Evolutionary conservation across 192 early-diverging fungal genomes (phyloP).

Genomic region (Chytriomyces hyalinus): DNA sequence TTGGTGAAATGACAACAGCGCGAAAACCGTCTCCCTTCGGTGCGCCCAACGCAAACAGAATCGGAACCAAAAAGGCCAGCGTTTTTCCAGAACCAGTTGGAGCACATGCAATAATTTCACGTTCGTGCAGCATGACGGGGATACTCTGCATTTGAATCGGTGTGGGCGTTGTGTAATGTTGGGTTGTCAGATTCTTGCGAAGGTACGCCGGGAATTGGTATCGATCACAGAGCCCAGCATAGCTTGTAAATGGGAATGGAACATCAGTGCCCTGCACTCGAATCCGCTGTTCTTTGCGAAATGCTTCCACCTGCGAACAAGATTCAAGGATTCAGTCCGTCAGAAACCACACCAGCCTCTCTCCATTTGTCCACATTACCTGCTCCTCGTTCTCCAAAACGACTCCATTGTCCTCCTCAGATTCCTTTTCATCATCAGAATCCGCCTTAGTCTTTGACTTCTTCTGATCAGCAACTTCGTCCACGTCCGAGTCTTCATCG

Average conservation of each 20-base stretch:
- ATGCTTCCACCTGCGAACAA: constrained; percentile 51
- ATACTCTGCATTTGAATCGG: constrained; percentile 95
- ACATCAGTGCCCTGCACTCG: constrained; percentile 85
- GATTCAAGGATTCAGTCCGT: neutral
- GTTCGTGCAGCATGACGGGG: constrained; percentile 84
- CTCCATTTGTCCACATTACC: neutral
- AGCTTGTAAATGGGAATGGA: constrained; percentile 82
- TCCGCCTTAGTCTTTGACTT: neutral
- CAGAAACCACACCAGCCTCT: neutral
- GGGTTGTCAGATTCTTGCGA: constrained; percentile 69
- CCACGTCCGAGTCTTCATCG: constrained; percentile 1
- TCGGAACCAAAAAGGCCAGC: constrained; percentile 88
- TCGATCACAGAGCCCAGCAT: constrained; percentile 74
- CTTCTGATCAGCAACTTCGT: neutral
- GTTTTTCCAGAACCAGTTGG: constrained; percentile 99
- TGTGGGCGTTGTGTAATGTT: constrained; percentile 78
- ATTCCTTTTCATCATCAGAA: constrained; percentile 10
- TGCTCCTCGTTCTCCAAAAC: constrained; percentile 10
- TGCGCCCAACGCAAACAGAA: constrained; percentile 82
- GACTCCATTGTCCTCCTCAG: neutral
- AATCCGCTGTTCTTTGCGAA: constrained; percentile 80
- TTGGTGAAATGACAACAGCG: constrained; percentile 92
- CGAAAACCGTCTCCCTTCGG: constrained; percentile 79
- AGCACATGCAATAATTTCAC: constrained; percentile 94
- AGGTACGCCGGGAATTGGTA: constrained; percentile 73